phyloP scores from a whole-genome alignment of 192 early-diverging fungal genomes.

The Linnemannia hyalina region DNA sequence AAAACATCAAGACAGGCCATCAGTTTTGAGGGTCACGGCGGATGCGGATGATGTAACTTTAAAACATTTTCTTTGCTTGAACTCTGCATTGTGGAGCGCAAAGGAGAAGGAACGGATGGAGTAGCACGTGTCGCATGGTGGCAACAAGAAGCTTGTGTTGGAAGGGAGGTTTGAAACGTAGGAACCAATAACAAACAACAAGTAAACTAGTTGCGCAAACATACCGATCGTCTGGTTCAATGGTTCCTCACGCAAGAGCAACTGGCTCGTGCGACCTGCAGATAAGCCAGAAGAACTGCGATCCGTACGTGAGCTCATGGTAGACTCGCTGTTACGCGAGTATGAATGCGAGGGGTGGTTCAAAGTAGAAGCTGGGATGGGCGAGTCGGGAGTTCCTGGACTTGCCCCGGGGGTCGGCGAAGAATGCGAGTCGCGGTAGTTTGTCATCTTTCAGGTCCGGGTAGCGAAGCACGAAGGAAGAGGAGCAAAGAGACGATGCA shows the following conservation, averaged over 20 bases:
- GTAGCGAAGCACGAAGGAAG: background rate
- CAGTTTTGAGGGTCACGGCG: background rate
- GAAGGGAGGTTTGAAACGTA: background rate
- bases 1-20: background rate
- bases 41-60: too few species aligned
- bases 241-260: background rate
- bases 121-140: background rate
- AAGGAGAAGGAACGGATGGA: background rate
- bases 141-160: background rate
- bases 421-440: background rate
- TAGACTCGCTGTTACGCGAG: background rate
- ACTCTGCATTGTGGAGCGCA: background rate
- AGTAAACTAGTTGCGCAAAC: background rate
- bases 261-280: background rate
- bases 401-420: background rate
- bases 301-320: background rate
- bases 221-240: slow-evolving; percentile 6
- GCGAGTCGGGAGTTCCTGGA: background rate
- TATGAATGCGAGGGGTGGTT: background rate
- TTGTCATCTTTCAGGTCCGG: background rate
- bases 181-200: background rate
- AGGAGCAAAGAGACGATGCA: background rate
- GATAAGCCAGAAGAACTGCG: background rate
- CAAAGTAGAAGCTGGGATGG: background rate
- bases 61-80: background rate